Evolutionary conservation across 306 rosid species (phyloP), one percentile per base, ranked within the genome.

Genomic region (Purshia tridentata): DNA sequence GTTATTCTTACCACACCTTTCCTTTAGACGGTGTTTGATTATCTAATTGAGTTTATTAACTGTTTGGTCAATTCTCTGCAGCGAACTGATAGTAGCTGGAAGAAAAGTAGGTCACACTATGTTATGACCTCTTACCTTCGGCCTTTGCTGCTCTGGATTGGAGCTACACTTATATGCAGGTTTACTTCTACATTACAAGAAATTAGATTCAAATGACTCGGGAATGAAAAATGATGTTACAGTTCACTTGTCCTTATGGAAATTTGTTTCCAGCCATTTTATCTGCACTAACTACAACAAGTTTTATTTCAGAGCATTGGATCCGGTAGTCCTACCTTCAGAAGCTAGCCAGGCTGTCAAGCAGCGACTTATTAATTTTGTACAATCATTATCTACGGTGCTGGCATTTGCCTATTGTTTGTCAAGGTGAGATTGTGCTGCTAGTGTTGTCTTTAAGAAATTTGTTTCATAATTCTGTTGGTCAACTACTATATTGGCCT

Each of bases 101-200:
- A 83, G 80, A 90, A 88, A 84, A 94, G 99, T 84, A 84, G 81
- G 58, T 84, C 93, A 0, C 70, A 65, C 77, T 77, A 84, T 69
- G 79, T 83, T 62, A 83, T 84, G 87, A 81, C 88, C 57, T 88
- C 96, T 58, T 95, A 88, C 68, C 72, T 95, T 74, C 97, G 83
- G 88, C 99, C 99, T 54, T 72, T 95, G 81, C 84, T 95, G 77
- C 87, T 91, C 29, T 95, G 98, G 99, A 74, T 82, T 46, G 99
- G 96, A 81, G 93, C 89, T 39, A 86, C 84, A 79, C 93, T 95
- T 42, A 44, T 86, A 65, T 95, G 96, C 99, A 90, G 99, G 99
- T 91, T 75, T 75, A 59, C 51, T 62, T 73, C 40, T 40, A 62
- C 63, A 74, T 42, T 65, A 55, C 48, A 67, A 50, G 78, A 19